phyloP scores from a whole-genome alignment of 2,329 filamentous ascomycete genomes.

The Fusarium sp. region DNA sequence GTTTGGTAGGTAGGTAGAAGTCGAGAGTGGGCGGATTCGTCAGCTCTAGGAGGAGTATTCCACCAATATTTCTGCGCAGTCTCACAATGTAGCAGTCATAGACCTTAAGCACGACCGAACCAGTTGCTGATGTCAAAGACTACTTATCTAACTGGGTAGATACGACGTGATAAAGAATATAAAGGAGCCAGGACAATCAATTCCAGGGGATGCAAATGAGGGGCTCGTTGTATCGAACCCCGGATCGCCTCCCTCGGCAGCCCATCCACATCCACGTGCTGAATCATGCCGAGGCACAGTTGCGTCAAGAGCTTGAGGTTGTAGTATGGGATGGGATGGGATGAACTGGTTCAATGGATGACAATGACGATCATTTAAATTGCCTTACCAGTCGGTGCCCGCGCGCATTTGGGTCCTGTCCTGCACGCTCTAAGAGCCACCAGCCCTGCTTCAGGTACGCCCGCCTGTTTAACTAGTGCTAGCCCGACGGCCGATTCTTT shows the following conservation, averaged over 20 bases:
- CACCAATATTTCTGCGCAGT: slow-evolving; percentile 3
- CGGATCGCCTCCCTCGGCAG: slow-evolving; percentile 24
- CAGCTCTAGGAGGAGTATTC: not conserved
- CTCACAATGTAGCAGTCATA: slow-evolving; percentile 5
- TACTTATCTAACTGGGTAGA: not conserved
- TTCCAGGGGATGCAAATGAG: slow-evolving; percentile 13
- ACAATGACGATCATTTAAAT: not conserved
- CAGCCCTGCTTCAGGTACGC: not conserved
- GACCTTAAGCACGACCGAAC: not conserved
- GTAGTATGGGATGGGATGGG: not conserved
- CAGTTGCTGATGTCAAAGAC: not conserved
- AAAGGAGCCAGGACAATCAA: not conserved
- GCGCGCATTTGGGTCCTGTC: not conserved
- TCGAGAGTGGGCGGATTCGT: slow-evolving; percentile 1
- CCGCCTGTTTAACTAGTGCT: not conserved
- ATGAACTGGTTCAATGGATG: not conserved
- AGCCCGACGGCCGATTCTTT: not conserved
- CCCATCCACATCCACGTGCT: slow-evolving; percentile 26
- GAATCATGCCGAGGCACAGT: slow-evolving; percentile 30
- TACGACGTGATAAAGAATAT: not conserved
- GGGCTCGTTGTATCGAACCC: slow-evolving; percentile 14
- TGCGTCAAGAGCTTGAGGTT: not conserved
- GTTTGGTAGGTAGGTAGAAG: not conserved
- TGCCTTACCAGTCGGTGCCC: not conserved
- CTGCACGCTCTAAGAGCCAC: not conserved